A percentile compares a stretch with the other conserved stretches of the same genome.
Evolutionary conservation across 805 yeast genomes (phyloP).

Genomic region (Yamadazyma phyllophila): DNA sequence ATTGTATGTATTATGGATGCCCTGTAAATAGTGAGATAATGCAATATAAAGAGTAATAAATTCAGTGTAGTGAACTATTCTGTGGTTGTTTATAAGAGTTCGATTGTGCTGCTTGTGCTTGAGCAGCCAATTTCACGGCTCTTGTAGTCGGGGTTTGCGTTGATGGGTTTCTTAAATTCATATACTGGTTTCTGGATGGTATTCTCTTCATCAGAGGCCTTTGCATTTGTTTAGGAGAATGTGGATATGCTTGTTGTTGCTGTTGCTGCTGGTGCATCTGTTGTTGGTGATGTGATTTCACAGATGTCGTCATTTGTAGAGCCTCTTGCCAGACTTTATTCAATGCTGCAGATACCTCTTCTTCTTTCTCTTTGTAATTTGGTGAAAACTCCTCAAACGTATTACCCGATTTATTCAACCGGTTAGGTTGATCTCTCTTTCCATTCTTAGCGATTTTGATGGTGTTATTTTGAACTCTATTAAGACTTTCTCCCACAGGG

Average conservation of each 20-base stretch:
- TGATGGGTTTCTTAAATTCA: slow-evolving; percentile 18
- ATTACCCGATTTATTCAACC: slow-evolving; percentile 21
- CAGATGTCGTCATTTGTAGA: slow-evolving; percentile 20
- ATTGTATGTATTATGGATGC: not conserved
- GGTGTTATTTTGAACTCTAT: slow-evolving; percentile 37
- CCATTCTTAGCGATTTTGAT: slow-evolving; percentile 24
- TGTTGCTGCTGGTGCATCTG: slow-evolving; percentile 10
- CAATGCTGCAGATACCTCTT: slow-evolving; percentile 23
- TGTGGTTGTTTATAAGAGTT: slow-evolving; percentile 15
- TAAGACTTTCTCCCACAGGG: slow-evolving; percentile 65
- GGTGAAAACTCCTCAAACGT: slow-evolving; percentile 36
- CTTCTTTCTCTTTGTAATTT: slow-evolving; percentile 28
- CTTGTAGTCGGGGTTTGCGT: slow-evolving; percentile 32
- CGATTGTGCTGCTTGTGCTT: slow-evolving; percentile 7
- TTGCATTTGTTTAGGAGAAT: slow-evolving; percentile 13
- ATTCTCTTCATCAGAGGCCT: slow-evolving; percentile 22
- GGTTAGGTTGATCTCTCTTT: slow-evolving; percentile 7
- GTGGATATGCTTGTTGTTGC: slow-evolving; percentile 6
- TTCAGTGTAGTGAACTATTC: slow-evolving; percentile 2
- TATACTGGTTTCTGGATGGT: slow-evolving; percentile 19
- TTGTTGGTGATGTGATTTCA: slow-evolving; percentile 7
- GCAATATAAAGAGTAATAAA: slow-evolving; percentile 1
- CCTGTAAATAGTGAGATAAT: slow-evolving; percentile 6
- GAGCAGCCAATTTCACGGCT: slow-evolving; percentile 32
- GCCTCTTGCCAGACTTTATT: slow-evolving; percentile 43